Percentiles rank a stretch among this genome's conserved stretches.
Conservation (phyloP, 106 monocot genomes). For the Platanthera guangdongensis region DNA sequence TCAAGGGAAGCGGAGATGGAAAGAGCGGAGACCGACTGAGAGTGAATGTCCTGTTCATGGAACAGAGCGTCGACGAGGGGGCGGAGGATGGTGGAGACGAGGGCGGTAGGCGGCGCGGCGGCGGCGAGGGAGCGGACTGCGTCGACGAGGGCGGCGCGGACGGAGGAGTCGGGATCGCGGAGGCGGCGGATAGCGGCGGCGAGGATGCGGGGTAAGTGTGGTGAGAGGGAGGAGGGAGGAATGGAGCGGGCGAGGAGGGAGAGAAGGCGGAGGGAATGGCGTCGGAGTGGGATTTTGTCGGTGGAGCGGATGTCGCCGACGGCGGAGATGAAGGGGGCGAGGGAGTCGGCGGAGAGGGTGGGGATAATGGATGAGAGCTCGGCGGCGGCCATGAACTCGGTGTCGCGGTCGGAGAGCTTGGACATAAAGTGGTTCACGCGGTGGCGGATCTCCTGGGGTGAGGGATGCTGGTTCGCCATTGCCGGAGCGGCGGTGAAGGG, state of each 20-base stretch:
- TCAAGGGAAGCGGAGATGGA: slow-evolving; percentile 67
- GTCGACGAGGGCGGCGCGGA: slow-evolving; percentile 69
- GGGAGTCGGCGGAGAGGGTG: slow-evolving; percentile 30
- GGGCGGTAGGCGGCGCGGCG: slow-evolving; percentile 7
- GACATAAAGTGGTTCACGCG: slow-evolving; percentile 50
- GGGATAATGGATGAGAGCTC: slow-evolving; percentile 72
- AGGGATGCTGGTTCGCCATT: background rate
- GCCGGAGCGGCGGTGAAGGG: background rate
- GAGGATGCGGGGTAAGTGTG: slow-evolving; percentile 62
- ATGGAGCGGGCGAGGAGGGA: slow-evolving; percentile 36
- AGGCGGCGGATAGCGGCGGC: slow-evolving; percentile 61
- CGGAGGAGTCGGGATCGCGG: slow-evolving; percentile 85
- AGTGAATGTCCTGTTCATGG: slow-evolving; percentile 74
- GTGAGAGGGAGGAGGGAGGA: slow-evolving; percentile 21
- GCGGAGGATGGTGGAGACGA: slow-evolving; percentile 27
- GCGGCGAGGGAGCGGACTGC: slow-evolving; percentile 60
- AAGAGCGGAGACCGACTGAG: slow-evolving; percentile 58
- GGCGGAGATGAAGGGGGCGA: slow-evolving; percentile 62
- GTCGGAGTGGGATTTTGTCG: slow-evolving; percentile 77
- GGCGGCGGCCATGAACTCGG: slow-evolving; percentile 70
- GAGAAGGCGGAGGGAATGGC: slow-evolving; percentile 64
- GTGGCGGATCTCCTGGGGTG: slow-evolving; percentile 28
- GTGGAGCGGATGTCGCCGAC: slow-evolving; percentile 60
- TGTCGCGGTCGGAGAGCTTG: slow-evolving; percentile 84
- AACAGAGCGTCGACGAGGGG: slow-evolving; percentile 68